Conservation (phyloP, 140 eudicot genomes). For the Bidens hawaiensis region DNA sequence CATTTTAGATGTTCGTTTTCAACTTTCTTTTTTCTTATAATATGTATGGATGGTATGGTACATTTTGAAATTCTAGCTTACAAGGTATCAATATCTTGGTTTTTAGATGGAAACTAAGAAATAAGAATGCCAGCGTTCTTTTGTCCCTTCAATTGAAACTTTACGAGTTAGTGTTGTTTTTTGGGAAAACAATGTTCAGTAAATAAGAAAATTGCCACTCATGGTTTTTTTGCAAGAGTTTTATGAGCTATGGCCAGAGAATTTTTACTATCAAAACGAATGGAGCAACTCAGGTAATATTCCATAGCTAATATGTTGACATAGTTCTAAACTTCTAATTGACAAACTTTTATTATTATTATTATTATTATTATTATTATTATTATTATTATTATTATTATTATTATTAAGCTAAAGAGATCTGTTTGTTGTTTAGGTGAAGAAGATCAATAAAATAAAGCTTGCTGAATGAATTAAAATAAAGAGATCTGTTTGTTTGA, state of each 20-base stretch:
- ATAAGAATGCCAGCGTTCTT: too few species aligned
- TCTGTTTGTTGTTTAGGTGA: slow-evolving; percentile 33
- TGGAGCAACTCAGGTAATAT: slow-evolving; percentile 59
- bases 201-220: too few species aligned
- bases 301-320: slow-evolving; percentile 3
- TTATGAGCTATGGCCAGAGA: slow-evolving; percentile 61
- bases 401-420: slow-evolving; percentile 29
- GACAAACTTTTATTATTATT: slow-evolving; percentile 1
- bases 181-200: too few species aligned
- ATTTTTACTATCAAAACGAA: slow-evolving; percentile 63
- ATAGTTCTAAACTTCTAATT: slow-evolving; percentile 1
- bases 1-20: not conserved
- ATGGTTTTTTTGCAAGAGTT: slow-evolving; percentile 45
- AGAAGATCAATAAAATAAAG: slow-evolving; percentile 52
- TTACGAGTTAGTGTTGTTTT: too few species aligned
- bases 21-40: not conserved
- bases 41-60: too few species aligned
- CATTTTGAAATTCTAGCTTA: too few species aligned
- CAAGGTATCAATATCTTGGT: too few species aligned
- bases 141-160: too few species aligned
- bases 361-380: too few species aligned
- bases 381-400: too few species aligned
- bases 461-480: slow-evolving; percentile 64
- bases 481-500: slow-evolving; percentile 52
- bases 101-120: too few species aligned